These are phyloP conservation scores for Coccomyxa sp. DNA, from an alignment of 139 green algal genomes.

Conservation along the genomic window DNA sequence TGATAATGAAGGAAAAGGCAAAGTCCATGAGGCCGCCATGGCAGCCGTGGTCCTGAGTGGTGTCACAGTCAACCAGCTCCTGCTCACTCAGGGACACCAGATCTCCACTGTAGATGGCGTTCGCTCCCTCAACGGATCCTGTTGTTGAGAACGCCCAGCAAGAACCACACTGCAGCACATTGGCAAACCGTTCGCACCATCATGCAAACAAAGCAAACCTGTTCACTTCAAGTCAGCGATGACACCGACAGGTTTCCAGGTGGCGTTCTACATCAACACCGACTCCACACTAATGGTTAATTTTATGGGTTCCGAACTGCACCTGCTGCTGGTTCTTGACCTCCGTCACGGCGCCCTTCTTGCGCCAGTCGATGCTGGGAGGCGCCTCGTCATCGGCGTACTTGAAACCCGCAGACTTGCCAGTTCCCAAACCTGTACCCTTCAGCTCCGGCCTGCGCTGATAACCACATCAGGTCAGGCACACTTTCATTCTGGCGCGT, in stretches of 20 bases:
- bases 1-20: constrained; percentile 83
- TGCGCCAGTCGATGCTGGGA: constrained; percentile 73
- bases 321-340: constrained; percentile 90
- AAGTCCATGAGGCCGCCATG: constrained; percentile 92
- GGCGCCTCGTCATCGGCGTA: constrained; percentile 49
- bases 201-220: background rate
- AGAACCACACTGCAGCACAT: constrained; percentile 68
- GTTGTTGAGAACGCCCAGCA: constrained; percentile 97
- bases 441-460: constrained; percentile 13
- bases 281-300: background rate
- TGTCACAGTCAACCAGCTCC: constrained; percentile 92
- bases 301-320: background rate
- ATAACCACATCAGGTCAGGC: background rate
- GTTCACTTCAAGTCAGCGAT: too few species aligned
- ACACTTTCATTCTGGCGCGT: too few species aligned
- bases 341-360: constrained; percentile 70
- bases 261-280: background rate
- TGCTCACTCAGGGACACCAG: constrained; percentile 87
- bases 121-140: constrained; percentile 88
- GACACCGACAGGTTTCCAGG: background rate
- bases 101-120: constrained; percentile 75
- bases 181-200: background rate
- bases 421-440: background rate
- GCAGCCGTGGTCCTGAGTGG: constrained; percentile 67
- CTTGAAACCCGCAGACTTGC: constrained; percentile 30